Percentiles rank a stretch among this genome's conserved stretches.
phyloP scores from a whole-genome alignment of 805 yeast species.

The Kluyveromyces lactis region DNA sequence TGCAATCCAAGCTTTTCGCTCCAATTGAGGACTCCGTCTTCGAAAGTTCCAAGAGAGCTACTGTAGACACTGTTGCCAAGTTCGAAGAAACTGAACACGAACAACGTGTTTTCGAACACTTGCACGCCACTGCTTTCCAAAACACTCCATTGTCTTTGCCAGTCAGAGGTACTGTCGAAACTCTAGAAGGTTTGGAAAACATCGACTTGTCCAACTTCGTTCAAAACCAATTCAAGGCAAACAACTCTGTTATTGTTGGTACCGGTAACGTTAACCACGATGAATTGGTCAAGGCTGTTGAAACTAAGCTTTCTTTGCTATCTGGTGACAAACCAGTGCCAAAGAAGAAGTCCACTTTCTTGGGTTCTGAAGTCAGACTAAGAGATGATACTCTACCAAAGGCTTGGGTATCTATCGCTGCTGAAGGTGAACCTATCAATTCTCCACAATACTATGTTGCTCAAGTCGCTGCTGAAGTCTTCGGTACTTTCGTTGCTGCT shows the following conservation, averaged over 20 bases:
- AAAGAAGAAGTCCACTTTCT: conserved; percentile 49
- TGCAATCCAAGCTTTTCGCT: conserved; percentile 36
- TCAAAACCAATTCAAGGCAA: conserved; percentile 47
- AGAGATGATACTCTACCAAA: conserved; percentile 82
- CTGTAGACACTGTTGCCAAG: conserved; percentile 39
- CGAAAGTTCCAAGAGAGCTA: conserved; percentile 38
- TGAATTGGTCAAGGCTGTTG: conserved; percentile 57
- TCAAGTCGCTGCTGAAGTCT: conserved; percentile 60
- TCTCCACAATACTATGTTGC: conserved; percentile 65
- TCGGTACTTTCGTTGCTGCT: conserved; percentile 46
- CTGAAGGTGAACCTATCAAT: conserved; percentile 54
- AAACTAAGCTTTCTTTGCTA: conserved; percentile 35
- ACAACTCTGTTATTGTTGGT: conserved; percentile 59
- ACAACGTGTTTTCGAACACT: conserved; percentile 58
- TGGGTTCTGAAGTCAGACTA: conserved; percentile 81
- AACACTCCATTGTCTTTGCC: conserved; percentile 76
- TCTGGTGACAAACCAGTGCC: conserved; percentile 46
- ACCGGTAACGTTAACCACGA: conserved; percentile 69
- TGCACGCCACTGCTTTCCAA: conserved; percentile 80
- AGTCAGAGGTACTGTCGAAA: conserved; percentile 63
- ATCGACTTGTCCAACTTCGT: conserved; percentile 52
- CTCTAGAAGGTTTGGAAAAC: conserved; percentile 47
- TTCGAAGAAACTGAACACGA: conserved; percentile 50
- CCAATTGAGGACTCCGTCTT: conserved; percentile 39
- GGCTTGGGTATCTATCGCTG: conserved; percentile 73